Percentiles rank a stretch among this genome's conserved stretches.
phyloP scores from a whole-genome alignment of 225 moss, liverwort and hornwort genomes.

The Pseudoscleropodium purum region DNA sequence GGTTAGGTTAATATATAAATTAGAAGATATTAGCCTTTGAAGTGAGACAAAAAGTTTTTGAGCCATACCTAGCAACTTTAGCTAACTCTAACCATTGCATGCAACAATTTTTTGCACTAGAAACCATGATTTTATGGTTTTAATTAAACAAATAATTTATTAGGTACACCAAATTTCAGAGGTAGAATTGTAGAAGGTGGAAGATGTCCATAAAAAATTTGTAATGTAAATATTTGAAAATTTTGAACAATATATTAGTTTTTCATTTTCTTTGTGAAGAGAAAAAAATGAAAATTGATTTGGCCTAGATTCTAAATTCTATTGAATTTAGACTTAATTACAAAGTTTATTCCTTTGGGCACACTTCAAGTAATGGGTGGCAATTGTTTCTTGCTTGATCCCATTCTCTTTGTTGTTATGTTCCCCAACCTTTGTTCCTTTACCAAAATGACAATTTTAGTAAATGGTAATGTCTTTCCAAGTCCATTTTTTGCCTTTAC shows the following conservation, averaged over 20 bases:
- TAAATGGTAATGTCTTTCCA: too few relatives aligned
- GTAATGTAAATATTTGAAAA: neutral
- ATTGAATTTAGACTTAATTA: neutral
- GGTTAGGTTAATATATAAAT: too few relatives aligned
- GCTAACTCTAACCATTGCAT: accelerated
- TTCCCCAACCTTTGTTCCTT: too few relatives aligned
- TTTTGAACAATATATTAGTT: neutral
- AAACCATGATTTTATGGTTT: neutral
- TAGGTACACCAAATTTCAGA: neutral
- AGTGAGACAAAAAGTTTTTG: too few relatives aligned
- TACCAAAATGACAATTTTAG: too few relatives aligned
- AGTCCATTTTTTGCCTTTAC: accelerated
- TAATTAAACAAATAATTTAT: neutral
- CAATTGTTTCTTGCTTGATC: too few relatives aligned
- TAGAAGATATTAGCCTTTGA: too few relatives aligned
- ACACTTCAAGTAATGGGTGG: too few relatives aligned
- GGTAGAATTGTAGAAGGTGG: too few relatives aligned
- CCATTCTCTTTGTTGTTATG: too few relatives aligned
- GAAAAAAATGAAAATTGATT: neutral
- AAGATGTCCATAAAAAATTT: neutral
- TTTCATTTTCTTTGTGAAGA: too few relatives aligned
- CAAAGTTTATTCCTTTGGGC: accelerated
- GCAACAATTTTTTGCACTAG: neutral
- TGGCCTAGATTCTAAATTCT: neutral
- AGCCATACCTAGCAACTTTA: too few relatives aligned